Conservation (phyloP, 805 yeast genomes). For the Kurtzmaniella fragi region DNA sequence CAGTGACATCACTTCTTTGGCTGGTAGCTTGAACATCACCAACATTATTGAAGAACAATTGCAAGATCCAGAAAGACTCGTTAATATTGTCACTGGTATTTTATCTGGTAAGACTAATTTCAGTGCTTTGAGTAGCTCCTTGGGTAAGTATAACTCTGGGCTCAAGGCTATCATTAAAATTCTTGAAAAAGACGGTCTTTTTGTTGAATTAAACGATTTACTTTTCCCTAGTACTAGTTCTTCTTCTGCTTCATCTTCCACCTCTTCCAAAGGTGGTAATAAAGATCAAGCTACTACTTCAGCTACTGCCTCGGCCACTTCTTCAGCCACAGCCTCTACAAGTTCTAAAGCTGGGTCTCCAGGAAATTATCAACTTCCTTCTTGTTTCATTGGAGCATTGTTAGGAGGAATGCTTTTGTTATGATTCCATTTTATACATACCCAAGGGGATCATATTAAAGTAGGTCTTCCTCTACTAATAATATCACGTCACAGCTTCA, state of each 20-base stretch:
- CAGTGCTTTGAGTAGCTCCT: constrained; percentile 6
- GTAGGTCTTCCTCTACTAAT: too few species aligned
- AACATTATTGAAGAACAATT: constrained; percentile 17
- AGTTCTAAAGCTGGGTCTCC: background rate
- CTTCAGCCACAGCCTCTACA: constrained; percentile 5
- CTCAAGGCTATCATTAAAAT: constrained; percentile 23
- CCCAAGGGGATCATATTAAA: too few species aligned
- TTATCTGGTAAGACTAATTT: constrained; percentile 15
- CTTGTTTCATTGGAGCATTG: background rate
- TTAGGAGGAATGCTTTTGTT: too few species aligned
- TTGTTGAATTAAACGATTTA: constrained; percentile 31
- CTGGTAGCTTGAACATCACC: constrained; percentile 20
- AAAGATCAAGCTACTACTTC: constrained; percentile 1
- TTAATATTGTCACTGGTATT: constrained; percentile 16
- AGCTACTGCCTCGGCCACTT: constrained; percentile 3
- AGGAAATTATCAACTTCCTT: constrained; percentile 1
- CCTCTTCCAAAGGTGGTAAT: background rate
- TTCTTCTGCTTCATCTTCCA: constrained; percentile 5
- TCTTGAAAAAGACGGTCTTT: constrained; percentile 32
- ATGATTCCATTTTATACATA: too few species aligned
- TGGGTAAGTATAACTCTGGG: constrained; percentile 27
- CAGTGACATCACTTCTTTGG: constrained; percentile 7
- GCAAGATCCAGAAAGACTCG: constrained; percentile 17
- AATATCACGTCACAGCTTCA: too few species aligned
- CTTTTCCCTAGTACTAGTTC: constrained; percentile 19